Evolutionary conservation across 129 eudicot species (phyloP).

Genomic region (Escallonia herrerae): DNA sequence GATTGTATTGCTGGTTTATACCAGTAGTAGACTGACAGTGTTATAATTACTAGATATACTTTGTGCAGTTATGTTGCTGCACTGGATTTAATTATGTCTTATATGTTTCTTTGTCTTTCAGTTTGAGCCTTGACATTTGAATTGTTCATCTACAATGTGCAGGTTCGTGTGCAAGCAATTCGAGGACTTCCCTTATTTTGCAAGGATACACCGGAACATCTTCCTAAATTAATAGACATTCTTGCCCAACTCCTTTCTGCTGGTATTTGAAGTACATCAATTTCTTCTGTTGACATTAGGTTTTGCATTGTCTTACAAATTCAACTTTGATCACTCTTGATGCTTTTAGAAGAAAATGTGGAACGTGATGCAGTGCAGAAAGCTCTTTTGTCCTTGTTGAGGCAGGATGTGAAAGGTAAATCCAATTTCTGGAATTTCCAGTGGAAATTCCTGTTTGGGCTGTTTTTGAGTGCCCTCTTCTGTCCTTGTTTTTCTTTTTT

Average conservation of each 20-base stretch:
- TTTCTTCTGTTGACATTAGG: slow-evolving; percentile 3
- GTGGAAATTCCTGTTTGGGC: too few species aligned
- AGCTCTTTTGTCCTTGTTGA: slow-evolving; percentile 81
- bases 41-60: too few species aligned
- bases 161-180: slow-evolving; percentile 89
- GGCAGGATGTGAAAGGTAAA: slow-evolving; percentile 89
- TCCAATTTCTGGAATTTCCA: not conserved
- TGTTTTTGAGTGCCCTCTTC: too few species aligned
- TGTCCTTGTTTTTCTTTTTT: too few species aligned
- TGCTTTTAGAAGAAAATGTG: slow-evolving; percentile 72
- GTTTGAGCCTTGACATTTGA: slow-evolving; percentile 7
- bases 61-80: too few species aligned
- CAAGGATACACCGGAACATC: slow-evolving; percentile 93
- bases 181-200: slow-evolving; percentile 96
- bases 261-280: slow-evolving; percentile 33
- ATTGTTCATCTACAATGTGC: slow-evolving; percentile 12
- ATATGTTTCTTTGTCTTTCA: not conserved
- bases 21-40: too few species aligned
- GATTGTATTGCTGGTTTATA: too few species aligned
- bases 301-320: not conserved
- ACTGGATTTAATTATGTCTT: not conserved
- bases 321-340: slow-evolving; percentile 15
- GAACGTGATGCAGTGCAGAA: slow-evolving; percentile 95
- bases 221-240: slow-evolving; percentile 86
- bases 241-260: slow-evolving; percentile 92